phyloP scores from a whole-genome alignment of 2,329 filamentous ascomycete genomes.

The Aspergillus vadensis region DNA sequence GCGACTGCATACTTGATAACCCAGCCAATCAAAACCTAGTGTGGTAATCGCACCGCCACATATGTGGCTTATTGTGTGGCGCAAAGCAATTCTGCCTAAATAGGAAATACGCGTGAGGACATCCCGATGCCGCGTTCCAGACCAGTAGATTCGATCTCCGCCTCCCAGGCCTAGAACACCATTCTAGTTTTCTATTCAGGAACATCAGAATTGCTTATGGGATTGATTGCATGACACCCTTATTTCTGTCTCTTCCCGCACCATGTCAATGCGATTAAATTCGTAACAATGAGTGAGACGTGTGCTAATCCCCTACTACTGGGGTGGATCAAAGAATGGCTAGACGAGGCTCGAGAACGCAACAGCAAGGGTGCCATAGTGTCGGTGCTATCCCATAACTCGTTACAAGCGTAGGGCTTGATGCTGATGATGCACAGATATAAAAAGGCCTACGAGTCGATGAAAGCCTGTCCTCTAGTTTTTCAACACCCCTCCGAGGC shows the following conservation, averaged over 20 bases:
- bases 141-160: not conserved
- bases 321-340: slow-evolving; percentile 75
- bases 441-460: slow-evolving; percentile 73
- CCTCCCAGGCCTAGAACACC: not conserved
- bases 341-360: slow-evolving; percentile 67
- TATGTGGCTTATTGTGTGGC: not conserved
- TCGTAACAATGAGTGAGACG: slow-evolving; percentile 28
- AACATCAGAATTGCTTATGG: not conserved
- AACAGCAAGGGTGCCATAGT: slow-evolving; percentile 68
- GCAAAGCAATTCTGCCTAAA: slow-evolving; percentile 10
- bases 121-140: slow-evolving; percentile 5
- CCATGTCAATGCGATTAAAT: not conserved
- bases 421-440: slow-evolving; percentile 53
- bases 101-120: slow-evolving; percentile 20
- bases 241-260: not conserved
- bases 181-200: not conserved
- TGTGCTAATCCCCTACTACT: slow-evolving; percentile 72
- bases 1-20: not conserved
- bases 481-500: slow-evolving; percentile 75
- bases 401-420: not conserved
- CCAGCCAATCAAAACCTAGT: not conserved
- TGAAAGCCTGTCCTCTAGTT: slow-evolving; percentile 71
- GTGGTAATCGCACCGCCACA: slow-evolving; percentile 1
- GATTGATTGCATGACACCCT: not conserved
- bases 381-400: slow-evolving; percentile 32